Percentiles rank a stretch among this genome's conserved stretches.
Conservation (phyloP, 2,329 filamentous ascomycete species). For the Verticillium zaregamsianum region DNA sequence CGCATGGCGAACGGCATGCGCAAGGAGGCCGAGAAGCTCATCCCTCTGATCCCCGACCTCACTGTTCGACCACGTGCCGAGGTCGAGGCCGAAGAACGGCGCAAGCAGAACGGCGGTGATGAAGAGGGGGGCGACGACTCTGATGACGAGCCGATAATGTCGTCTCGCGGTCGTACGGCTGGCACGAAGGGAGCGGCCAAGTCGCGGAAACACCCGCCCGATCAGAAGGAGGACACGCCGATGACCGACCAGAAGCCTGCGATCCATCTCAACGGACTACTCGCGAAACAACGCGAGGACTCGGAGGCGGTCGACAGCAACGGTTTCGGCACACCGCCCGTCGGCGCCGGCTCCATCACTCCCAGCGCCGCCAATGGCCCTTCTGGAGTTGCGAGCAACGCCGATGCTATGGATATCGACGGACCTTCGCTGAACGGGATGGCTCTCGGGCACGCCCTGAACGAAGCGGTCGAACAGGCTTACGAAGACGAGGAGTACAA, state of each 20-base stretch:
- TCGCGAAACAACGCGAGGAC: slow-evolving; percentile 61
- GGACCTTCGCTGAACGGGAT: slow-evolving; percentile 66
- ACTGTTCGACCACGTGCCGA: slow-evolving; percentile 86
- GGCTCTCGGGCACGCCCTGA: slow-evolving; percentile 58
- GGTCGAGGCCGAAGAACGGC: slow-evolving; percentile 81
- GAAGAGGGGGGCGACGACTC: slow-evolving; percentile 85
- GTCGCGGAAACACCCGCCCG: slow-evolving; percentile 68
- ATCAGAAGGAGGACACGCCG: slow-evolving; percentile 76
- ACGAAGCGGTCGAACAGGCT: slow-evolving; percentile 66
- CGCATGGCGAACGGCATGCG: slow-evolving; percentile 96
- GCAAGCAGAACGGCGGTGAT: slow-evolving; percentile 81
- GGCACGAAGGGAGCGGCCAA: slow-evolving; percentile 76
- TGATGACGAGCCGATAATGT: slow-evolving; percentile 98
- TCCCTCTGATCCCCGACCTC: slow-evolving; percentile 91
- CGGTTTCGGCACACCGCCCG: slow-evolving; percentile 79
- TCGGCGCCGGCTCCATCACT: slow-evolving; percentile 65
- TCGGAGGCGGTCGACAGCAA: slow-evolving; percentile 80
- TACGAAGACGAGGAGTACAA: slow-evolving; percentile 95
- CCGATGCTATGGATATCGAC: slow-evolving; percentile 85
- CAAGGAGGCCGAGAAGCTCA: slow-evolving; percentile 94
- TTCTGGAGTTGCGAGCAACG: slow-evolving; percentile 66
- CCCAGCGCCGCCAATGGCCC: slow-evolving; percentile 68
- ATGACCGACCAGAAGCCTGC: slow-evolving; percentile 69
- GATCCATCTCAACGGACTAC: slow-evolving; percentile 60
- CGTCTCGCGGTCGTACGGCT: slow-evolving; percentile 86